These are phyloP conservation scores for Pseudocercospora musae DNA, from an alignment of 2,329 filamentous ascomycete species.

Conservation along the genomic window DNA sequence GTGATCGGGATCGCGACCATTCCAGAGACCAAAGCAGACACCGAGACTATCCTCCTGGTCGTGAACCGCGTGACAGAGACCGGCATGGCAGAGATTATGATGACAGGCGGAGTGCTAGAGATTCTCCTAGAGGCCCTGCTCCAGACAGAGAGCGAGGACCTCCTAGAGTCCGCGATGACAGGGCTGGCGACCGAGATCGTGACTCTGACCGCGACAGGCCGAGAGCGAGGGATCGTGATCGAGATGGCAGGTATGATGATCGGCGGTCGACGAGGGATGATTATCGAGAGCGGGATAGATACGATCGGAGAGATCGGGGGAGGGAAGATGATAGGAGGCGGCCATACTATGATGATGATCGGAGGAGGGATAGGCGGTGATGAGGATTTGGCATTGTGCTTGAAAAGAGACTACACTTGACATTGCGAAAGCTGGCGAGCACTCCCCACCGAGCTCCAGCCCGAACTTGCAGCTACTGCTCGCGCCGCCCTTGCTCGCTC, in stretches of 20 bases:
- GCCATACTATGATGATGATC: constrained; percentile 26
- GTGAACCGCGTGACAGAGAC: constrained; percentile 19
- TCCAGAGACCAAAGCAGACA: constrained; percentile 10
- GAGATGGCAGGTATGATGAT: constrained; percentile 31
- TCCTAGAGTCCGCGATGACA: constrained; percentile 24
- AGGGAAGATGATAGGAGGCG: constrained; percentile 19
- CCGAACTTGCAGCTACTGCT: background rate
- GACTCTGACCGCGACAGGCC: constrained; percentile 29
- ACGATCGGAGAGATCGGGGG: constrained; percentile 28
- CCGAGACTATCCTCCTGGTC: constrained; percentile 7
- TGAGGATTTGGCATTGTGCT: background rate
- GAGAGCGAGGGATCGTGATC: constrained; percentile 24
- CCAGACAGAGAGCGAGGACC: constrained; percentile 68
- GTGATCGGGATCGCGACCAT: constrained; percentile 23
- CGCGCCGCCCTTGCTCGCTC: background rate
- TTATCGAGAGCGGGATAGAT: constrained; percentile 24
- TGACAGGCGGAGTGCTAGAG: constrained; percentile 67
- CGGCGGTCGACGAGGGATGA: constrained; percentile 23
- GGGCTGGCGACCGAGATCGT: constrained; percentile 25
- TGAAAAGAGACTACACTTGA: background rate
- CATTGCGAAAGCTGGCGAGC: background rate
- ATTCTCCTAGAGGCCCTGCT: constrained; percentile 77
- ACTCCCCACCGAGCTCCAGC: background rate
- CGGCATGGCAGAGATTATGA: constrained; percentile 20
- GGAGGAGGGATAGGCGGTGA: constrained; percentile 13